phyloP scores from a whole-genome alignment of 805 yeast genomes.

The Maudiozyma barnettii region DNA sequence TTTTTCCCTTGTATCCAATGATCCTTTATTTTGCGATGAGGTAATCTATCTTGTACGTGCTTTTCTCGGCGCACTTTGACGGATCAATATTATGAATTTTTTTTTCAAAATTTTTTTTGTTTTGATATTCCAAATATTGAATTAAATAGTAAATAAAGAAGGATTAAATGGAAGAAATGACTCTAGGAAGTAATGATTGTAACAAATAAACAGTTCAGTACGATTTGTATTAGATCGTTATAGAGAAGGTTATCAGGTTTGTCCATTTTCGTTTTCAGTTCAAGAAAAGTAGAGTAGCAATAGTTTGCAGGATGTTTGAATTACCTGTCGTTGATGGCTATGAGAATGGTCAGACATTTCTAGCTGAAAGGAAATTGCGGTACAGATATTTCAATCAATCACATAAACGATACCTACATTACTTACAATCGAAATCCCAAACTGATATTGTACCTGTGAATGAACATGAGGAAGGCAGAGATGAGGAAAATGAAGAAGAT shows the following conservation, averaged over 20 bases:
- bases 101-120: neutral
- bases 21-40: too few relatives aligned
- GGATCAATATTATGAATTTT: neutral
- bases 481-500: constrained; percentile 6
- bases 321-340: constrained; percentile 13
- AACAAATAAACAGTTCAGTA: too few relatives aligned
- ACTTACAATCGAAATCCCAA: constrained; percentile 8
- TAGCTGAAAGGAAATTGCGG: constrained; percentile 19
- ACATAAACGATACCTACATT: constrained; percentile 11
- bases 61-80: neutral
- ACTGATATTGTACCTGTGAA: neutral
- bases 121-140: neutral
- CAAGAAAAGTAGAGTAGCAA: too few relatives aligned
- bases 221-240: too few relatives aligned
- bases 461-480: constrained; percentile 2
- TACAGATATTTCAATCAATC: constrained; percentile 21
- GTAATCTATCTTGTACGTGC: too few relatives aligned
- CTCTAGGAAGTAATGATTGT: too few relatives aligned
- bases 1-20: neutral
- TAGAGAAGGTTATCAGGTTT: too few relatives aligned
- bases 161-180: too few relatives aligned
- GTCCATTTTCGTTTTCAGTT: too few relatives aligned
- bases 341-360: constrained; percentile 9
- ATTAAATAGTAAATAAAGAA: too few relatives aligned
- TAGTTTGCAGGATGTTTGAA: constrained; percentile 18